Evolutionary conservation across 2,329 filamentous ascomycete genomes (phyloP).

Genomic region (Hypoxylon sp.): DNA sequence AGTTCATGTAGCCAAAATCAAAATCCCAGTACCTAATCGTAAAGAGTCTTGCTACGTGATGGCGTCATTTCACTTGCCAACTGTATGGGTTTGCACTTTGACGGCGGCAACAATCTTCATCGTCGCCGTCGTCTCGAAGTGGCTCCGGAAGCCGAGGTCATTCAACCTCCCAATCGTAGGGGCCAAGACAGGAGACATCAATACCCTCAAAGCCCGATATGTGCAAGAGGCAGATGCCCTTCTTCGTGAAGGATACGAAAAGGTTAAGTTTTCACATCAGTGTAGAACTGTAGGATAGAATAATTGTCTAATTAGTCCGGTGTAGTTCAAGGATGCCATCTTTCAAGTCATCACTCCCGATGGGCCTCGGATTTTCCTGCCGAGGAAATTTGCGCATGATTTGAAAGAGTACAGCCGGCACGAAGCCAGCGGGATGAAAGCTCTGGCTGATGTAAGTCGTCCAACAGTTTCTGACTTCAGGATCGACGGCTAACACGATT

Average conservation of each 20-base stretch:
- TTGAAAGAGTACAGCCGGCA: constrained; percentile 47
- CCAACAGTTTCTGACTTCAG: not conserved
- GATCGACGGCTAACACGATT: constrained; percentile 4
- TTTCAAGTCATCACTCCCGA: constrained; percentile 50
- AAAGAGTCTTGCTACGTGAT: constrained; percentile 23
- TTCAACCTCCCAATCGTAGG: constrained; percentile 46
- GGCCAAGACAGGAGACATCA: constrained; percentile 36
- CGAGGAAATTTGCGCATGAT: constrained; percentile 47
- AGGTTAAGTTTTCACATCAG: constrained; percentile 21
- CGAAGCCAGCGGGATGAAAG: constrained; percentile 51
- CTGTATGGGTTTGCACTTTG: constrained; percentile 37
- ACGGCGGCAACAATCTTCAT: constrained; percentile 31
- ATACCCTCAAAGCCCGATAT: constrained; percentile 46
- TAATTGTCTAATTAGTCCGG: not conserved
- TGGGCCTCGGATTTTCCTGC: constrained; percentile 49
- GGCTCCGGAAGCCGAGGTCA: constrained; percentile 27
- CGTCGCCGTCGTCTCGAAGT: constrained; percentile 32
- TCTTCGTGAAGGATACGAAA: constrained; percentile 48
- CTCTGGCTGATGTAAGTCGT: constrained; percentile 47
- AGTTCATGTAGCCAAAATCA: not conserved
- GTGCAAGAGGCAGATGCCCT: constrained; percentile 48
- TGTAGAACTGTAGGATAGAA: not conserved
- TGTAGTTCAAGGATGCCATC: constrained; percentile 48
- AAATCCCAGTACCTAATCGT: not conserved
- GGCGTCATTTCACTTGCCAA: constrained; percentile 29